A percentile compares a stretch with the other conserved stretches of the same genome.
phyloP scores from a whole-genome alignment of 2,329 filamentous ascomycete genomes.

The Dissoconium aciculare region DNA sequence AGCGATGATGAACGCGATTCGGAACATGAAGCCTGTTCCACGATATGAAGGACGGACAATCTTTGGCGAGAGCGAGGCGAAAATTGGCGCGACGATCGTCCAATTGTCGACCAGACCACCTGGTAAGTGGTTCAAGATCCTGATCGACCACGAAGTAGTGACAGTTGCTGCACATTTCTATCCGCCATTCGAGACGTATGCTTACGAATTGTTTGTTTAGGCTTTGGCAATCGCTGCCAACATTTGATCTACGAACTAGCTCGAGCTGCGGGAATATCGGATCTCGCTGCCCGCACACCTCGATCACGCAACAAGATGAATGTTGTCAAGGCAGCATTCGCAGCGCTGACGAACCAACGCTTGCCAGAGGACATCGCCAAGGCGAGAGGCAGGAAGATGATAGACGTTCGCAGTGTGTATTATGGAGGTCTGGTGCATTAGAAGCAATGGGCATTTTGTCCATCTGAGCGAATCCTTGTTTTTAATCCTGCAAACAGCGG shows the following conservation, averaged over 20 bases:
- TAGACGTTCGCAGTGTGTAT: conserved; percentile 94
- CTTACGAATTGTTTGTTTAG: conserved; percentile 38
- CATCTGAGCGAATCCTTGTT: no score
- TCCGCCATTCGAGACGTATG: not conserved
- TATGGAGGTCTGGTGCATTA: conserved; percentile 63
- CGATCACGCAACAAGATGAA: conserved; percentile 95
- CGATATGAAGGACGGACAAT: conserved; percentile 88
- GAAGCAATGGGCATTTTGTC: no score
- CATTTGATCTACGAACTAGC: conserved; percentile 91
- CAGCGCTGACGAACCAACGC: conserved; percentile 69
- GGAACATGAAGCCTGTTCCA: conserved; percentile 83
- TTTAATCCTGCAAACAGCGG: no score
- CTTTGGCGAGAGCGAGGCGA: conserved; percentile 67
- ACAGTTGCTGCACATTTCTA: not conserved
- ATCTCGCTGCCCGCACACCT: conserved; percentile 69
- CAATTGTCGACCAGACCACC: conserved; percentile 70
- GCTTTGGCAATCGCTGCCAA: conserved; percentile 85
- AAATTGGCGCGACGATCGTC: conserved; percentile 78
- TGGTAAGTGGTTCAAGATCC: conserved; percentile 43
- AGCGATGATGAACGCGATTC: conserved; percentile 65
- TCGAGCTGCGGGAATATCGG: conserved; percentile 69
- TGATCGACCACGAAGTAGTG: conserved; percentile 1
- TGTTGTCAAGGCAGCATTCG: conserved; percentile 77
- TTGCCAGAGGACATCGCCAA: conserved; percentile 81
- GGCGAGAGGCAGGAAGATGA: conserved; percentile 82